A percentile compares a stretch with the other conserved stretches of the same genome.
Evolutionary conservation across 345 rosid genomes (phyloP).

Genomic region (Citrus glauca): DNA sequence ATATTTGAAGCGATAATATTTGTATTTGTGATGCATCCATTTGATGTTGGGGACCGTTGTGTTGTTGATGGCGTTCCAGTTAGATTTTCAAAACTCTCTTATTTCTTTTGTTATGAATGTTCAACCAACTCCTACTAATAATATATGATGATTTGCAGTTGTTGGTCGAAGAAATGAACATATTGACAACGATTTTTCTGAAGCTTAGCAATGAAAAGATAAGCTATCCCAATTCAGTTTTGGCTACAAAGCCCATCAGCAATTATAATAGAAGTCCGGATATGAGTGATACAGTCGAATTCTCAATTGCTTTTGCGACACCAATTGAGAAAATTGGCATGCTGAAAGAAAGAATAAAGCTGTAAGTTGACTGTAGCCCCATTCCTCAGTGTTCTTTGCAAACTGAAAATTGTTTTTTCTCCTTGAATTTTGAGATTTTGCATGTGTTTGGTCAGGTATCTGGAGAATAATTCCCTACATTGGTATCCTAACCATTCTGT

Average conservation of each 20-base stretch:
- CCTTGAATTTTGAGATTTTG: neutral
- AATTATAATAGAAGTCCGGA: conserved; percentile 82
- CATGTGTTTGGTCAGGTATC: conserved; percentile 31
- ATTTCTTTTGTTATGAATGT: neutral
- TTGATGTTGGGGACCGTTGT: conserved; percentile 93
- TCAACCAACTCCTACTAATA: neutral
- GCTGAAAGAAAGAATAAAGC: conserved; percentile 50
- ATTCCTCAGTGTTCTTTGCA: neutral
- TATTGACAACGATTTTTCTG: conserved; percentile 76
- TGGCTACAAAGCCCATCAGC: conserved; percentile 75
- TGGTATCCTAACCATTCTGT: conserved; percentile 46
- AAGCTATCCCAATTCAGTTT: conserved; percentile 71
- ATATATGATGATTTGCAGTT: conserved; percentile 35
- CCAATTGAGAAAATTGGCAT: conserved; percentile 50
- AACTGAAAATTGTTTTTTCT: neutral
- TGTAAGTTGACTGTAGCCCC: conserved; percentile 39
- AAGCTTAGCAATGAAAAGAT: conserved; percentile 72
- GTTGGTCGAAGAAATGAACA: conserved; percentile 91
- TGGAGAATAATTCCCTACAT: conserved; percentile 31
- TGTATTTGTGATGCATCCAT: conserved; percentile 92
- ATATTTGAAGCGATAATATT: conserved; percentile 79
- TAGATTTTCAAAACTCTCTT: conserved; percentile 10
- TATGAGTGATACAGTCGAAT: conserved; percentile 72
- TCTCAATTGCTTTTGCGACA: conserved; percentile 72
- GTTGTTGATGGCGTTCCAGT: conserved; percentile 74